A percentile compares a stretch with the other conserved stretches of the same genome.
Conservation (phyloP, 257 asterid species). For the Nicotiana knightiana region DNA sequence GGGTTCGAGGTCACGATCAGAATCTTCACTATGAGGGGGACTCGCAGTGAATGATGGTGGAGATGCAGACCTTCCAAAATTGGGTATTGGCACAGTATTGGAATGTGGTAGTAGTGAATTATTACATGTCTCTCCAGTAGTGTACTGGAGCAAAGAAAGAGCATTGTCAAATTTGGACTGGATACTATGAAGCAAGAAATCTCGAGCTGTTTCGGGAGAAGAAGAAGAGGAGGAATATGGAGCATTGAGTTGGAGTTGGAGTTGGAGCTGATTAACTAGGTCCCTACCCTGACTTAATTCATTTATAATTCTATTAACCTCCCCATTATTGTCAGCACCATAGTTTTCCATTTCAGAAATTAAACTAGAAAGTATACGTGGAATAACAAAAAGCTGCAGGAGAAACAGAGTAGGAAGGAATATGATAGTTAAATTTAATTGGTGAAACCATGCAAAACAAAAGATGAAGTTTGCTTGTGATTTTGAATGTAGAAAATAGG, state of each 20-base stretch:
- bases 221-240: constrained; percentile 23
- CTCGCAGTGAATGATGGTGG: constrained; percentile 36
- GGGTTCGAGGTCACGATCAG: constrained; percentile 38
- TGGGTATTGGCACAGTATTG: neutral
- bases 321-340: constrained; percentile 17
- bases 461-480: neutral
- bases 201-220: constrained; percentile 29
- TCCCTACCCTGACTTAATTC: constrained; percentile 63
- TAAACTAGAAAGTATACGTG: neutral
- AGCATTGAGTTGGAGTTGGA: constrained; percentile 33
- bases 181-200: constrained; percentile 47
- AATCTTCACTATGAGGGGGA: constrained; percentile 45
- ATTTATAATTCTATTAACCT: constrained; percentile 25
- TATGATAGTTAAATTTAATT: neutral
- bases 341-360: constrained; percentile 35
- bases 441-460: neutral
- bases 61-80: constrained; percentile 27
- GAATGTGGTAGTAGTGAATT: neutral
- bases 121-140: neutral
- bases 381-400: neutral
- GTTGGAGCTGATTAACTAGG: constrained; percentile 52
- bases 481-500: constrained; percentile 14
- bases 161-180: constrained; percentile 46
- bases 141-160: constrained; percentile 34
- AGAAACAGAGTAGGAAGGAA: neutral